Evolutionary conservation across 345 rosid genomes (phyloP).

Genomic region (Gossypium bickii): DNA sequence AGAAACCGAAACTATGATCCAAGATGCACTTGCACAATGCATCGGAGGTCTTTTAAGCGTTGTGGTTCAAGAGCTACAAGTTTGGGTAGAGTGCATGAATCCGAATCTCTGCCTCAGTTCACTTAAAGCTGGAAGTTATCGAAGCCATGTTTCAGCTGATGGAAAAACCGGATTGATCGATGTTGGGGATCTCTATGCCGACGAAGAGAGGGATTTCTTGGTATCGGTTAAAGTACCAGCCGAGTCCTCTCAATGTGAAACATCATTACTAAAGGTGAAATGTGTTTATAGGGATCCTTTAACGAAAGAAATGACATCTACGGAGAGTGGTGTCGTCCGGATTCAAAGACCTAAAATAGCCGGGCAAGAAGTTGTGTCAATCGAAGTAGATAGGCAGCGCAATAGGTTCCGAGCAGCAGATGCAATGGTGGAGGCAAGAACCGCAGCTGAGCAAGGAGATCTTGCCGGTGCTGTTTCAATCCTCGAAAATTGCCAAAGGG

Average conservation of each 20-base stretch:
- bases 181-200: constrained; percentile 91
- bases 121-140: constrained; percentile 79
- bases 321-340: constrained; percentile 48
- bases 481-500: constrained; percentile 56
- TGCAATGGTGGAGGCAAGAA: constrained; percentile 76
- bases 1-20: constrained; percentile 82
- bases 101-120: constrained; percentile 49
- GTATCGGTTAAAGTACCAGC: constrained; percentile 69
- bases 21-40: constrained; percentile 98
- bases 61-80: constrained; percentile 79
- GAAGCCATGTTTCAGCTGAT: constrained; percentile 39
- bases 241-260: constrained; percentile 38
- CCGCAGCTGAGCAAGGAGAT: constrained; percentile 76
- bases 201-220: constrained; percentile 88
- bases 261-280: constrained; percentile 61
- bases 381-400: constrained; percentile 92
- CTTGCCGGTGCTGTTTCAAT: constrained; percentile 60
- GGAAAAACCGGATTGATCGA: constrained; percentile 52
- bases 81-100: constrained; percentile 52
- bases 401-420: constrained; percentile 88
- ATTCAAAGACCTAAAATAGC: constrained; percentile 57
- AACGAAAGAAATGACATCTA: constrained; percentile 50
- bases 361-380: constrained; percentile 47
- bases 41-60: constrained; percentile 96
- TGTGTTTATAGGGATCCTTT: constrained; percentile 78